Evolutionary conservation across 805 yeast species (phyloP), one percentile per base, ranked within the genome.

Genomic region (Huiozyma sinensis): DNA sequence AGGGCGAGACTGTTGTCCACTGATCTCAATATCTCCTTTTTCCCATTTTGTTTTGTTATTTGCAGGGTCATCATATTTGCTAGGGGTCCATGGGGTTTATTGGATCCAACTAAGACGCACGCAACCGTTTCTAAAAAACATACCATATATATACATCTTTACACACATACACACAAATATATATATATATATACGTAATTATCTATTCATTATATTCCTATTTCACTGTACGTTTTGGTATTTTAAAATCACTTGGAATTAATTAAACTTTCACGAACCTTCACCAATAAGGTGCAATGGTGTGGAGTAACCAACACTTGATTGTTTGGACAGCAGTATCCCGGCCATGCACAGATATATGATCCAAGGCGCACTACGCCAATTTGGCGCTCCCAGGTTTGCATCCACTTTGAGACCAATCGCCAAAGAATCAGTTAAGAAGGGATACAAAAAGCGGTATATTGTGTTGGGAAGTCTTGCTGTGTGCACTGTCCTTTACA

Each of bases 1-100:
- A 51, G 30, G 64, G 61, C 31, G 51, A 47, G n/a, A 54, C 64
- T 1, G 36, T 53, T 2, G 54, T 61, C 7, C 47, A 44, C 31
- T 52, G 39, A 44, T 33, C 7, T 12, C n/a, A 28, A 6, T 7
- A 38, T 11, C 9, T 27, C 6, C 5, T 10, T 27, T 27, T 10
- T 38, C 30, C 11, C 8, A 28, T 38, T 17, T 17, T 17, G 24
- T 17, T 17, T 17, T 17, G 28, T 36, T 3, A 6, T 12, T n/a
- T n/a, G 11, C 27, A 36, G 24, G 7, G 31, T 4, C 39, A 36
- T 17, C 24, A 17, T 17, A 3, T 17, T 17, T 17, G 24, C 24
- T 17, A 17, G 24, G 35, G 11, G 13, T 35, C 6, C 12, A 11
- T 17, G n/a, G 1, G 9, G 6, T 6, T 35, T 10, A n/a, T 35